Percentiles rank a stretch among this genome's conserved stretches.
phyloP scores from a whole-genome alignment of 2,329 filamentous ascomycete species.

The Botrytis aclada region DNA sequence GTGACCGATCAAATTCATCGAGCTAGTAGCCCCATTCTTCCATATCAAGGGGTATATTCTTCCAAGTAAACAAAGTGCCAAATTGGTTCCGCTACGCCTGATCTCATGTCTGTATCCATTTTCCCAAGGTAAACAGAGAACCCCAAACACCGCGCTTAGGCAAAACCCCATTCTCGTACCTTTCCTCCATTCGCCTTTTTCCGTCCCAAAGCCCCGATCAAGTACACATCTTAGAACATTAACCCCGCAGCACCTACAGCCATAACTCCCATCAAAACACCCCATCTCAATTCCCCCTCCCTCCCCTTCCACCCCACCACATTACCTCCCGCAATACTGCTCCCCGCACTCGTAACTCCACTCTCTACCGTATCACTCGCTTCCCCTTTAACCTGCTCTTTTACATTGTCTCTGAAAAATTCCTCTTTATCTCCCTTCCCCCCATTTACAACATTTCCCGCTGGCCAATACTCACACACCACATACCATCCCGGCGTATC shows the following conservation, averaged over 20 bases:
- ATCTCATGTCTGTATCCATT: neutral
- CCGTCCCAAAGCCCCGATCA: neutral
- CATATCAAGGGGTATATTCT: neutral
- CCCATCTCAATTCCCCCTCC: neutral
- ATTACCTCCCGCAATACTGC: neutral
- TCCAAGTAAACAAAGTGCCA: neutral
- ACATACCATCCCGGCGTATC: slow-evolving; percentile 56
- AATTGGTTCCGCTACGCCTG: neutral
- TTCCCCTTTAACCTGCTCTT: slow-evolving; percentile 27
- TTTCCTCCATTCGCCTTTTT: neutral
- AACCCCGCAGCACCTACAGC: neutral
- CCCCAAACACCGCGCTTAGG: neutral
- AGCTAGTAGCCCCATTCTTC: neutral
- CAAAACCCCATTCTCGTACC: neutral
- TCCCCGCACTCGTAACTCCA: slow-evolving; percentile 3
- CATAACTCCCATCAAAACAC: neutral
- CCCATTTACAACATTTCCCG: slow-evolving; percentile 54
- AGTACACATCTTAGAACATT: neutral
- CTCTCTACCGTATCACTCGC: slow-evolving; percentile 32
- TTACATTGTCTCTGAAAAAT: slow-evolving; percentile 42
- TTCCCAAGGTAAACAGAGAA: neutral
- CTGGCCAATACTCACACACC: slow-evolving; percentile 67
- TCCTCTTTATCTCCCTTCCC: slow-evolving; percentile 46
- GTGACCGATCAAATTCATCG: neutral
- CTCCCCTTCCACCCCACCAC: neutral